A percentile compares a stretch with the other conserved stretches of the same genome.
Evolutionary conservation across 1,139 yeast genomes (phyloP).

Genomic region (Blastobotrys buckinghamii): DNA sequence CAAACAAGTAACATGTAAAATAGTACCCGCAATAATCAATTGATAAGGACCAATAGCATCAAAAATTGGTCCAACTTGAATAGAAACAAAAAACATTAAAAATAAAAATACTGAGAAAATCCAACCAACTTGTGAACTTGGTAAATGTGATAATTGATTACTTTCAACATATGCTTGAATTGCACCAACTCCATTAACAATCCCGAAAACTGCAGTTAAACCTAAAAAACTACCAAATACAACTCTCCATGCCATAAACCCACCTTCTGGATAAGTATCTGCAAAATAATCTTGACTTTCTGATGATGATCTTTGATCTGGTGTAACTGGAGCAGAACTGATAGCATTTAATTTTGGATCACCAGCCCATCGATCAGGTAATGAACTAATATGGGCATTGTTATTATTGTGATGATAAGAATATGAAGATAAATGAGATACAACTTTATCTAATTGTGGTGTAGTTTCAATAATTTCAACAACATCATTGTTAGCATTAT

Average conservation of each 20-base stretch:
- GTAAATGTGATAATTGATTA: constrained; percentile 45
- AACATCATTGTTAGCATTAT: background rate
- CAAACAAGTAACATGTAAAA: constrained; percentile 46
- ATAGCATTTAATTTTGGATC: background rate
- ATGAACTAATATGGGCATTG: background rate
- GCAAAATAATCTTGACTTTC: constrained; percentile 1
- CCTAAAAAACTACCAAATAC: constrained; percentile 62
- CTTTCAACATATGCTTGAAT: constrained; percentile 57
- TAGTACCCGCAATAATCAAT: constrained; percentile 43
- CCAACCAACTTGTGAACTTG: constrained; percentile 58
- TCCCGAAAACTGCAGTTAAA: constrained; percentile 55
- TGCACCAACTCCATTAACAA: constrained; percentile 64
- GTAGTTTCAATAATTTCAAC: constrained; percentile 7
- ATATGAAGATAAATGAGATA: constrained; percentile 4
- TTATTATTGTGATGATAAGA: background rate
- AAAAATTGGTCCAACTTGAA: constrained; percentile 56
- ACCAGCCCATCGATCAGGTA: background rate
- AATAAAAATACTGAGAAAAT: constrained; percentile 57
- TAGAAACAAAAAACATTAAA: constrained; percentile 49
- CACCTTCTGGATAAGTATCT: constrained; percentile 32
- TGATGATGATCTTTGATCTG: constrained; percentile 1
- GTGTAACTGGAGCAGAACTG: background rate
- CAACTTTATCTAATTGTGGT: constrained; percentile 6
- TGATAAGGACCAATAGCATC: constrained; percentile 53
- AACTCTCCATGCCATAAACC: constrained; percentile 48